Percentiles rank a stretch among this genome's conserved stretches.
Conservation (phyloP, 345 rosid genomes). For the Gossypium anomalum region DNA sequence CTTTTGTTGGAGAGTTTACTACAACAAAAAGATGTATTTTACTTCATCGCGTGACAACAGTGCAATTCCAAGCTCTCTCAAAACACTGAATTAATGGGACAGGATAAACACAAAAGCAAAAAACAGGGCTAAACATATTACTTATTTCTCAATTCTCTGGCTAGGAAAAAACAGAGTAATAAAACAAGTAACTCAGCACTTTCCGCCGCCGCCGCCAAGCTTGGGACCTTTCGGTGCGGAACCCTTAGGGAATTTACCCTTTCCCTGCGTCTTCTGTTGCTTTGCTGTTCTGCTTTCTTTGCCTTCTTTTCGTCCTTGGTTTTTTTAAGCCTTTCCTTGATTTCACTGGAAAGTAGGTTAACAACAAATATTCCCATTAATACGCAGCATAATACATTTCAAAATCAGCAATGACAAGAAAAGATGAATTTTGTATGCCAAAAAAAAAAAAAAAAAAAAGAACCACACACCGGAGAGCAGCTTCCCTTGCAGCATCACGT, state of each 20-base stretch:
- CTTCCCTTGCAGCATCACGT: conserved; percentile 74
- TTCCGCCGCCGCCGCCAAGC: conserved; percentile 69
- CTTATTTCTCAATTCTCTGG: too few relatives aligned
- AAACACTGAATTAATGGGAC: background rate
- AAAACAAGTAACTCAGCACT: conserved; percentile 32
- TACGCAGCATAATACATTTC: too few relatives aligned
- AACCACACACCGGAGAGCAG: conserved; percentile 49
- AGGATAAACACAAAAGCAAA: background rate
- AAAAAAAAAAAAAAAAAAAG: background rate
- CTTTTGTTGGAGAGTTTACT: too few relatives aligned
- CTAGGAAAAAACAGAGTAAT: too few relatives aligned
- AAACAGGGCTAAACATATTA: background rate
- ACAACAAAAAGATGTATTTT: background rate
- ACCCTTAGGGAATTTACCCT: conserved; percentile 44
- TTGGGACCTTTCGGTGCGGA: conserved; percentile 51
- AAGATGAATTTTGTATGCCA: too few relatives aligned
- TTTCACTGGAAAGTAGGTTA: conserved; percentile 39
- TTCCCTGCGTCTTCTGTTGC: conserved; percentile 49
- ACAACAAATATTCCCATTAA: background rate
- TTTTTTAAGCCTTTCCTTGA: conserved; percentile 80
- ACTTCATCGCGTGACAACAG: background rate
- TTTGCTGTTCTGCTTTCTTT: conserved; percentile 66
- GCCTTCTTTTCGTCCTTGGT: conserved; percentile 82
- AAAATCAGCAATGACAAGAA: background rate
- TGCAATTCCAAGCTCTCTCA: background rate